Evolutionary conservation across 768 basidiomycete species (phyloP), one percentile per base, ranked within the genome.

Genomic region (Russula sp.): DNA sequence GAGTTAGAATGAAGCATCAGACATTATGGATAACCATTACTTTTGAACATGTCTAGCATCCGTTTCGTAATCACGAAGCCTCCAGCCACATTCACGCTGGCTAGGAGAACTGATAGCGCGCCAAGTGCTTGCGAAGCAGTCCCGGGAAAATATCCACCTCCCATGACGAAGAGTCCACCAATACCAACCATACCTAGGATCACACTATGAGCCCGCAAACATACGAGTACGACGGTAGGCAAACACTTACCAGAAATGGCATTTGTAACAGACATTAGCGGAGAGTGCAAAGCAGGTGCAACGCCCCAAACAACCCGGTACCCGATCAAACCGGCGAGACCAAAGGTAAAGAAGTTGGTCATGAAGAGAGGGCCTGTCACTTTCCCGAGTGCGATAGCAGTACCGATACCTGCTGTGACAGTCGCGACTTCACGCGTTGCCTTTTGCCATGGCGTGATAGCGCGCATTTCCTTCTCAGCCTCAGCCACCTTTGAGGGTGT

Each of bases 41-140:
- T 85, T 75, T 88, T 90, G 73, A 94, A 94, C 87, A 94, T 91
- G 69, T 93, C 90, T 63, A 94, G 76, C 92, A 94, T 94, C 46
- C 91, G 85, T 73, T 92, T 92, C 25, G 90, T 93, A 68, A 93
- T 87, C 42, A 91, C 85, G 68, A 93, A 93, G 47, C 92, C 92
- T 55, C 92, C 92, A 39, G 88, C 83, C 56, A 94, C 90, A 69
- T 94, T 94, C 62, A 94, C 82, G 61, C 88, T 89, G 25, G 92
- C 92, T 36, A 94, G 75, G 54, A 94, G 81, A n/a, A 94, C 92
- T 14, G 91, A 89, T 14, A 86, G 61, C 3, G 92, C 89, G 61
- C 90, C 92, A 14, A 94, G 76, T 13, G 77, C 75, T 73, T 94
- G 91, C 53, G 92, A 86, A 64, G 90, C 75, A 0, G 92, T 93